Conservation (phyloP, 2,329 filamentous ascomycete species). For the Dothideomycetes sp. region DNA sequence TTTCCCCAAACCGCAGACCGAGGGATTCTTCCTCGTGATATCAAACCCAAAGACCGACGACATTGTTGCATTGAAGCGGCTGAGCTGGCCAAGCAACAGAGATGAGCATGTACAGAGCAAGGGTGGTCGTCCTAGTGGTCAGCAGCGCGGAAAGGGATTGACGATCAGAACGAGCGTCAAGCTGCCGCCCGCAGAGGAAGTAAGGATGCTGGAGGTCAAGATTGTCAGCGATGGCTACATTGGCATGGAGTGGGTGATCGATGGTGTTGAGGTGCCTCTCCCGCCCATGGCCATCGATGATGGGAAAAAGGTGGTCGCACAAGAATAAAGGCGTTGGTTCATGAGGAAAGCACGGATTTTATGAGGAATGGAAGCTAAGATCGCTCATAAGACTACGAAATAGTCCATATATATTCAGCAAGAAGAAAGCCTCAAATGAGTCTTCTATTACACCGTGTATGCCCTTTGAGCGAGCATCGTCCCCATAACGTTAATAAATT, state of each 20-base stretch:
- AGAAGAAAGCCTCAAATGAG: too few relatives aligned
- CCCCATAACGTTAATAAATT: too few relatives aligned
- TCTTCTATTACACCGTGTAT: too few relatives aligned
- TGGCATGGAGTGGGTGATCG: constrained; percentile 55
- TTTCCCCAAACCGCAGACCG: constrained; percentile 89
- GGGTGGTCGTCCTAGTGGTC: constrained; percentile 14
- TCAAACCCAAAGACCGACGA: constrained; percentile 59
- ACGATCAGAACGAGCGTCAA: constrained; percentile 50
- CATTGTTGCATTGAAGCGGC: constrained; percentile 73
- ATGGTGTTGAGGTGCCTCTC: constrained; percentile 39
- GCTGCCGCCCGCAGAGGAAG: constrained; percentile 42
- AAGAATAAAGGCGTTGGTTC: too few relatives aligned
- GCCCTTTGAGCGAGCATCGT: too few relatives aligned
- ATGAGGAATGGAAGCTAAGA: too few relatives aligned
- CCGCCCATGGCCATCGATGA: constrained; percentile 20
- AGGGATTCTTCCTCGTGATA: constrained; percentile 83
- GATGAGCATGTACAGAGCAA: constrained; percentile 12
- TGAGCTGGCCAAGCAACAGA: constrained; percentile 56
- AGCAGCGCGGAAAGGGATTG: constrained; percentile 30
- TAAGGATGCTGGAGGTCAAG: constrained; percentile 57
- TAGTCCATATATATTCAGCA: too few relatives aligned
- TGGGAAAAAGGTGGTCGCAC: constrained; percentile 21
- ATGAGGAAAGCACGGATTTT: too few relatives aligned
- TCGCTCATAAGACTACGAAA: too few relatives aligned
- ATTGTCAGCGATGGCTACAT: constrained; percentile 84